Conservation (phyloP, 73 alveolate species). For the Stentor coeruleus region DNA sequence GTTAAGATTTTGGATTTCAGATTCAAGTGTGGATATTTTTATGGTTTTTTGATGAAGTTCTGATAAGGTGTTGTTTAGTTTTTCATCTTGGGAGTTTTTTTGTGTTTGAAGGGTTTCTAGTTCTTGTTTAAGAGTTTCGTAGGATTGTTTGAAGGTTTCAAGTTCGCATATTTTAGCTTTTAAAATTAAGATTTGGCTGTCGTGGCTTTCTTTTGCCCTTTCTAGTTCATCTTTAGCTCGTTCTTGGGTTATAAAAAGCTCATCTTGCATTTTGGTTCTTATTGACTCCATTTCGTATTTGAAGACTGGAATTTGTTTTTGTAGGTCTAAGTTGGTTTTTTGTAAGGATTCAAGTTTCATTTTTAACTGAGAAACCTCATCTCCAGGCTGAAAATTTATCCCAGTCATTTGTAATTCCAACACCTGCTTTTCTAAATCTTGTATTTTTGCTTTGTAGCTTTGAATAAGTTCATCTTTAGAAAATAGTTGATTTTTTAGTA, state of each 20-base stretch:
- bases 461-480: neutral
- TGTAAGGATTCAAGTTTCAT: neutral
- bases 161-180: too few relatives aligned
- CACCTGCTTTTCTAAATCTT: neutral
- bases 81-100: too few relatives aligned
- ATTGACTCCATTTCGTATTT: neutral
- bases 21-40: neutral
- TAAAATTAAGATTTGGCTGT: neutral
- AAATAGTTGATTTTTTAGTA: neutral
- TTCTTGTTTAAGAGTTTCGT: too few relatives aligned
- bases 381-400: neutral
- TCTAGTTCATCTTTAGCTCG: neutral
- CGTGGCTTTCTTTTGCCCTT: neutral
- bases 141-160: neutral
- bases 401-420: slow-evolving; percentile 6
- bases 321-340: neutral
- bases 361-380: neutral
- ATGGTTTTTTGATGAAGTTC: neutral
- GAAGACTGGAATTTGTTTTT: neutral
- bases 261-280: neutral
- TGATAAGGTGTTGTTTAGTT: neutral
- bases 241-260: neutral
- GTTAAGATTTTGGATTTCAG: neutral
- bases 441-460: neutral
- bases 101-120: neutral